Base-by-base conservation (phyloP, 495 filamentous ascomycete genomes). In the Neurospora sp. region DNA sequence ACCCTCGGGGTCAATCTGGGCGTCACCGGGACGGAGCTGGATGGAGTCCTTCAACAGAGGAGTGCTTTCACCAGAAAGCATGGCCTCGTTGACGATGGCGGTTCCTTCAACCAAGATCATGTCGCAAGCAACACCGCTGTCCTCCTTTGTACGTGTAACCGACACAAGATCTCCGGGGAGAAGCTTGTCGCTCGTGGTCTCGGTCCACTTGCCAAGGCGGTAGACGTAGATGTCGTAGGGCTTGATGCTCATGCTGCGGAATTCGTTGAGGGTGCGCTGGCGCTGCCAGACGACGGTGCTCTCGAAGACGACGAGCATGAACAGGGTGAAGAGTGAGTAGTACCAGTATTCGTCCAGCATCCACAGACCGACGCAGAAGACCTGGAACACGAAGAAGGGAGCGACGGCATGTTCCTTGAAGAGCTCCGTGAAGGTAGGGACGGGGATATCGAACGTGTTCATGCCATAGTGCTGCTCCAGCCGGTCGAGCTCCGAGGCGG, bases 301-400 rank as follows among this genome's bases (percentile, higher is more conserved):
- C 85, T 99, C 96, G 79, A 99, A 99, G 65, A 88, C 91, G 73
- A 98, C 91, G 41, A 99, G 89, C 96, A 98, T 98, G 84, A 98
- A 95, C 27, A 98, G 89, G 2, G 96, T 98, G 79, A 99, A 99
- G 14, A 99, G 87, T 73, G 96, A 99, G 81, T 98, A 99, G 84
- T 99, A 99, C 96, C 96, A 99, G 83, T 98, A 98, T 83, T 99
- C 96, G 81, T 99, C 96, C 81, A 99, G 81, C 91, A 98, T 93
- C 96, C 96, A 99, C 73, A 99, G 84, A 38, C 96, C 96, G 72
- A 99, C 96, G 75, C 96, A 98, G 85, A 99, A 99, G 47, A 99
- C 85, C 84, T 99, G 96, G 83, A 99, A 99, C 70, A 99, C 94
- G 81, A 99, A 99, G 87, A 99, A 99, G 14, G 96, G 96, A 39